Percentiles rank a stretch among this genome's conserved stretches.
Evolutionary conservation across 2,329 filamentous ascomycete species (phyloP).

Genomic region (Apiospora pterosperma): DNA sequence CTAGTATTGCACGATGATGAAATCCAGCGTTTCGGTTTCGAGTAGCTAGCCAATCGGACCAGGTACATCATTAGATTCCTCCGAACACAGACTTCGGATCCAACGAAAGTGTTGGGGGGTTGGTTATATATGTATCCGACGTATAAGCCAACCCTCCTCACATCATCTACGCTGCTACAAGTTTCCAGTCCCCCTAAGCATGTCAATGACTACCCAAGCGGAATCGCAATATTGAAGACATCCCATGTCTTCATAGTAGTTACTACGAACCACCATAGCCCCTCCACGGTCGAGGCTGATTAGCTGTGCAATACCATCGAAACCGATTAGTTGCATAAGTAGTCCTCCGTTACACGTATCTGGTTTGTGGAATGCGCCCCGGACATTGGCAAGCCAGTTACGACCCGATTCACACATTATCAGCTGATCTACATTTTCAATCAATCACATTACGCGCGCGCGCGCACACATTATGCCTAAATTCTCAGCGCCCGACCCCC

Average conservation of each 20-base stretch:
- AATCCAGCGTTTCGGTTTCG: not conserved
- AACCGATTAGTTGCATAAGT: not conserved
- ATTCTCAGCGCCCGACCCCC: constrained; percentile 14
- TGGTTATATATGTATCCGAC: not conserved
- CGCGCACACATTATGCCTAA: not conserved
- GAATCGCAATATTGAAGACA: not conserved
- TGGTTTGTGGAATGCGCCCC: not conserved
- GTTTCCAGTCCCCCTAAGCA: not conserved
- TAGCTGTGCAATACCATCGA: not conserved
- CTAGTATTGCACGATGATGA: not conserved
- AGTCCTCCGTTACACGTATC: too few species aligned
- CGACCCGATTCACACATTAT: not conserved
- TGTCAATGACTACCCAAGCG: not conserved
- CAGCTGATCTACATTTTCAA: not conserved
- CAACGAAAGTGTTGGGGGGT: not conserved
- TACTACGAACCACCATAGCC: not conserved
- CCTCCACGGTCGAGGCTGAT: not conserved
- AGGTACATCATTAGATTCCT: not conserved
- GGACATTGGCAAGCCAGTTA: not conserved
- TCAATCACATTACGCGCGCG: too few species aligned
- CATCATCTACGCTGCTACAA: not conserved
- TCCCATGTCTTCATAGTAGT: not conserved
- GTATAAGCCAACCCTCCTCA: not conserved
- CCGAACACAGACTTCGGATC: not conserved
- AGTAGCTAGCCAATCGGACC: not conserved